Evolutionary conservation across 495 filamentous ascomycete genomes (phyloP).

Genomic region (Neurospora sublineolata): DNA sequence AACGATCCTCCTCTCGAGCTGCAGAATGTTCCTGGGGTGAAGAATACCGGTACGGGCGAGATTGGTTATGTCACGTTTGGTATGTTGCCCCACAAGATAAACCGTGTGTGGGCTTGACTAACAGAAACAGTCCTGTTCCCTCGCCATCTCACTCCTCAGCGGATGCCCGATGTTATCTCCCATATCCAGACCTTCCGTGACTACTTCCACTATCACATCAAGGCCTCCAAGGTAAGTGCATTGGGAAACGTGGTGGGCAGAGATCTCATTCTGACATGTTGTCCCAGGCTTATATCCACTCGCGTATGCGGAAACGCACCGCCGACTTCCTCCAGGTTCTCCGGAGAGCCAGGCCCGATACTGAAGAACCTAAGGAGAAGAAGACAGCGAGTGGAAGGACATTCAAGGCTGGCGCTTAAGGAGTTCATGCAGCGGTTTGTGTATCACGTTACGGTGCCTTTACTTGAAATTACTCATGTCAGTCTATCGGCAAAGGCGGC

Average conservation of each 20-base stretch:
- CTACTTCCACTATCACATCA: conserved; percentile 99
- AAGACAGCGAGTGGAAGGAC: conserved; percentile 96
- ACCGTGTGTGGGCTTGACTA: not conserved
- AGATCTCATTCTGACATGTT: not conserved
- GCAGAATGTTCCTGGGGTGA: conserved; percentile 71
- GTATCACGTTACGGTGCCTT: not conserved
- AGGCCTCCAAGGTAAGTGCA: conserved; percentile 57
- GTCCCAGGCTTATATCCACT: conserved; percentile 84
- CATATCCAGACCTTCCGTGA: conserved; percentile 99
- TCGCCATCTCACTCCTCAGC: conserved; percentile 78
- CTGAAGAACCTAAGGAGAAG: conserved; percentile 81
- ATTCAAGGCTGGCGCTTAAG: conserved; percentile 49
- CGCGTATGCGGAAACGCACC: conserved; percentile 89
- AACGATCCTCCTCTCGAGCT: conserved; percentile 91
- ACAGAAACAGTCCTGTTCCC: conserved; percentile 77
- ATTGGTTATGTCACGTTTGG: conserved; percentile 97
- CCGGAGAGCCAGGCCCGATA: conserved; percentile 82
- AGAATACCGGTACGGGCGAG: conserved; percentile 59
- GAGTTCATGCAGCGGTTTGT: not conserved
- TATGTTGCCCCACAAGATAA: conserved; percentile 26
- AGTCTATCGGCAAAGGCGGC: not conserved
- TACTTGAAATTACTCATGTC: not conserved
- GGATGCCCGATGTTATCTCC: conserved; percentile 87
- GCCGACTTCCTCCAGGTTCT: conserved; percentile 97
- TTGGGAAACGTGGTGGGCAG: not conserved